These are phyloP conservation scores for Trichoderma koningii DNA, from an alignment of 2,329 filamentous ascomycete species.

Conservation along the genomic window DNA sequence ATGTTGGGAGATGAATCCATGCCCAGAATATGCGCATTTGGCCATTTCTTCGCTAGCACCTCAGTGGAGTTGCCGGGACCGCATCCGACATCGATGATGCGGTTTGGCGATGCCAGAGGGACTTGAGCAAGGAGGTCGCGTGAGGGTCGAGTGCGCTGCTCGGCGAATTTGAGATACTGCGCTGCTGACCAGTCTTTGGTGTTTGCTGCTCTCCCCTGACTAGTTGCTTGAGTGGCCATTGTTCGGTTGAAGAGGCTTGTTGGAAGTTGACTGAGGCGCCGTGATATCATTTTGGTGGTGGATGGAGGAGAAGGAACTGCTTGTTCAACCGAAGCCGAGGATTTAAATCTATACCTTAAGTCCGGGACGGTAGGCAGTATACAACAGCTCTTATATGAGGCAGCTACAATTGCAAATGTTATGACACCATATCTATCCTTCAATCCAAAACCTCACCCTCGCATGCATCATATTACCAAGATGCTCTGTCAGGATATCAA, in stretches of 20 bases:
- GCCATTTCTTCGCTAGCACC: slow-evolving; percentile 51
- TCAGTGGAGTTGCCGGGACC: slow-evolving; percentile 61
- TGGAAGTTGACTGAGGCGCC: neutral
- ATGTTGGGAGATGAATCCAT: slow-evolving; percentile 60
- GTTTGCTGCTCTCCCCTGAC: slow-evolving; percentile 5
- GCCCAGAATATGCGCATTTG: slow-evolving; percentile 49
- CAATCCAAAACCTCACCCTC: neutral
- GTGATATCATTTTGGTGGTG: slow-evolving; percentile 3
- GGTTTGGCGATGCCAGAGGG: slow-evolving; percentile 42
- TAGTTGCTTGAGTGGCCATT: slow-evolving; percentile 17
- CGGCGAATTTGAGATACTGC: slow-evolving; percentile 58
- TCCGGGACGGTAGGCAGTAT: no score
- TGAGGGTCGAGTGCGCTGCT: slow-evolving; percentile 55
- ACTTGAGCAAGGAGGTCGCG: slow-evolving; percentile 56
- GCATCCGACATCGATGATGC: slow-evolving; percentile 60
- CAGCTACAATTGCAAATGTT: neutral
- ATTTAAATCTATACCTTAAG: no score
- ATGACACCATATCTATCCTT: neutral
- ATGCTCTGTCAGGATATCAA: neutral
- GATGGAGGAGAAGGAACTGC: neutral
- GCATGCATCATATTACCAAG: neutral
- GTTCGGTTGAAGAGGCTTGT: slow-evolving; percentile 10
- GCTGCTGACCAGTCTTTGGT: slow-evolving; percentile 52
- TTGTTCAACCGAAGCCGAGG: neutral
- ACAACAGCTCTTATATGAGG: no score